These are phyloP conservation scores for Jaltomata sinuosa DNA, from an alignment of 257 asterid genomes.

Conservation along the genomic window DNA sequence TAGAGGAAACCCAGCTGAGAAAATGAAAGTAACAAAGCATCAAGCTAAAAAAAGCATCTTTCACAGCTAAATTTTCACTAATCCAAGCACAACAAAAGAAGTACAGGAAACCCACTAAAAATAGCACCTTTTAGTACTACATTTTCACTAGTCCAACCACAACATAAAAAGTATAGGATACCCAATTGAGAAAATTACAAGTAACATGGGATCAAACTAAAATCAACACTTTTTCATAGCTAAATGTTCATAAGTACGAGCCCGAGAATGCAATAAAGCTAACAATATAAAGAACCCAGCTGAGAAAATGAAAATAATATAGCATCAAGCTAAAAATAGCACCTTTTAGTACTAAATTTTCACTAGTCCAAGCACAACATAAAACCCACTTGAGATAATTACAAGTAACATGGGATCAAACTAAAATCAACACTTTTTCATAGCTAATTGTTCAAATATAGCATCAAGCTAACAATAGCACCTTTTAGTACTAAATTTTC, in stretches of 20 bases:
- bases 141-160: background rate
- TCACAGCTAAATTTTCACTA: background rate
- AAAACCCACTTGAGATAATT: background rate
- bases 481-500: background rate
- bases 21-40: background rate
- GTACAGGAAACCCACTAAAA: background rate
- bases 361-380: background rate
- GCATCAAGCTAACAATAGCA: background rate
- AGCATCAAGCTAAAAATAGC: background rate
- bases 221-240: background rate
- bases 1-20: background rate
- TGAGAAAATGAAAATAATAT: background rate
- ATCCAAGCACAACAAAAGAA: background rate
- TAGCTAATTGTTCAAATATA: background rate
- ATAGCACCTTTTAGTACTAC: background rate
- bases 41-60: constrained; percentile 7
- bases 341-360: background rate
- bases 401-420: background rate
- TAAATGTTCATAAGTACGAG: background rate
- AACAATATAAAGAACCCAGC: background rate
- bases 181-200: background rate
- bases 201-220: background rate
- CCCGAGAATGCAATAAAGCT: background rate
- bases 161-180: background rate
- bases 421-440: background rate